Conservation (phyloP, 2,329 filamentous ascomycete species). For the Cryphonectria radicalis region DNA sequence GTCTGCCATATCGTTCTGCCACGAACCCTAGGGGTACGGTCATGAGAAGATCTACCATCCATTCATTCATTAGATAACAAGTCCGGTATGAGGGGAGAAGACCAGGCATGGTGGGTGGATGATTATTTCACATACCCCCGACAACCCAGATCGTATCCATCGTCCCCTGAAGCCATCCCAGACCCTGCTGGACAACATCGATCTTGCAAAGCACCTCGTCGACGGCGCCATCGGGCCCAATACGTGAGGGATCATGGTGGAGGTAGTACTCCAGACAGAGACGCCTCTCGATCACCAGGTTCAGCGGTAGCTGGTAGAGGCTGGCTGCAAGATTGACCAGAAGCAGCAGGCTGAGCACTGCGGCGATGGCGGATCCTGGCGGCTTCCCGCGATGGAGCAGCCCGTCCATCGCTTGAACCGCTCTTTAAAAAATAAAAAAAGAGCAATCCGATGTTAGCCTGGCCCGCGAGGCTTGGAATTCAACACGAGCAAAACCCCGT, state of each 20-base stretch:
- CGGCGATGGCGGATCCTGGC: conserved; percentile 27
- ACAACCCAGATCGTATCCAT: conserved; percentile 56
- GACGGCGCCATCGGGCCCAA: conserved; percentile 44
- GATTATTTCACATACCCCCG: conserved; percentile 42
- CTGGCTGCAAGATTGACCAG: conserved; percentile 53
- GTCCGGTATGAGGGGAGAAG: too few species aligned
- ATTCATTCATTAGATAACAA: neutral
- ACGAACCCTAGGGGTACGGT: conserved; percentile 53
- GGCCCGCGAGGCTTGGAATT: neutral
- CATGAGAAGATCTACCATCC: conserved; percentile 49
- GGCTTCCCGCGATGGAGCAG: neutral
- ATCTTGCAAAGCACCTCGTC: conserved; percentile 59
- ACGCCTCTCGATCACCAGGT: conserved; percentile 50
- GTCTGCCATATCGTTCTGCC: conserved; percentile 48
- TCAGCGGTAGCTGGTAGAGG: conserved; percentile 53
- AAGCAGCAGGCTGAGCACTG: conserved; percentile 47
- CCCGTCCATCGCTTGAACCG: neutral
- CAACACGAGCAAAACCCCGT: neutral
- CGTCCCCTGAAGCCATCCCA: conserved; percentile 57
- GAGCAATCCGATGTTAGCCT: neutral
- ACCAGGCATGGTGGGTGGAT: too few species aligned
- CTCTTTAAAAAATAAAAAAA: too few species aligned
- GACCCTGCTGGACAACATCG: conserved; percentile 51
- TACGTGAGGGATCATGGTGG: conserved; percentile 42
- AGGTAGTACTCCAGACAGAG: conserved; percentile 56